Evolutionary conservation across 352 stramenopile species (phyloP), one percentile per base, ranked within the genome.

Genomic region (Globisporangium cederbergense): DNA sequence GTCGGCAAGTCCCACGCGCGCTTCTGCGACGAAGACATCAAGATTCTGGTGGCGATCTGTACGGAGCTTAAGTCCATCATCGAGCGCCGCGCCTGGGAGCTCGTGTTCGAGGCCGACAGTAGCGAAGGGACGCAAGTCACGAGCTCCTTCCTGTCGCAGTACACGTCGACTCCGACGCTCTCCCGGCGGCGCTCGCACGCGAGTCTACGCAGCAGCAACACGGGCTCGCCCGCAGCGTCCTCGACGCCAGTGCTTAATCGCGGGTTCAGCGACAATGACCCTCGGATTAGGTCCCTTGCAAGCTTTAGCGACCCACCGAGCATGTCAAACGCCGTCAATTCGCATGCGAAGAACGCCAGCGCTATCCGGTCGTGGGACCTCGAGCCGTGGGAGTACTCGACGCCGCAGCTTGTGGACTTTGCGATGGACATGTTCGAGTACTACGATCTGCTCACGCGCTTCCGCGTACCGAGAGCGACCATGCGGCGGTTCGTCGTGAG

Each of bases 361-460:
- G n/a, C 60, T 16, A 76, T 88, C 16, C 56, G 64, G 3, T 58
- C 70, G 46, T 93, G 82, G 82, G 68, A 81, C 53, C 51, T 95
- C 5, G 81, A 89, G 53, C 79, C 83, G 38, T 91, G 81, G 70
- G 70, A 82, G 56, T 76, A 76, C 58, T 75, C 82, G 16, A 75
- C 76, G 13, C 79, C 82, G 20, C 77, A 91, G 64, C 76, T 95
- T 5, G 69, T 91, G 45, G 81, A 87, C 50, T 65, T 90, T 2
- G 72, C 81, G 14, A 71, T 92, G 14, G 78, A 91, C 47, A 91
- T 93, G 73, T 91, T 90, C 32, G 74, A 86, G 54, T 74, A 80
- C 34, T 83, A 89, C 51, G 76, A 90, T 32, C 51, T 96, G 16
- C 74, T 88, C 69, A 62, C 78, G 45, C 72, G 71, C 20, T 95